Conservation (phyloP, 768 basidiomycete species). For the Amanita exitialis region DNA sequence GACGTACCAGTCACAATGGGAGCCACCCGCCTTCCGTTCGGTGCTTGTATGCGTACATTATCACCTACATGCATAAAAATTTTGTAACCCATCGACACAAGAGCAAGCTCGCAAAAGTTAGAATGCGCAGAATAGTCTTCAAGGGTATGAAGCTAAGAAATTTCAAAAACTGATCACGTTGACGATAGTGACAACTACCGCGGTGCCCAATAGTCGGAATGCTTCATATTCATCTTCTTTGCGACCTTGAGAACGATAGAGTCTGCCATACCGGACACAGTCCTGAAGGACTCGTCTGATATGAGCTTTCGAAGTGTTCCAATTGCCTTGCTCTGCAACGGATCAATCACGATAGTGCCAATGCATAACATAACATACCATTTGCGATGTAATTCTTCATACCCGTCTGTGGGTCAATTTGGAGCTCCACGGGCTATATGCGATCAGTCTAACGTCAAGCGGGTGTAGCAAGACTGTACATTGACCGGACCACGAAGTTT, state of each 20-base stretch:
- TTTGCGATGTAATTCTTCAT: constrained; percentile 98
- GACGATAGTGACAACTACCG: constrained; percentile 25
- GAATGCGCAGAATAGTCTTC: constrained; percentile 88
- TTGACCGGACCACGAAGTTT: constrained; percentile 77
- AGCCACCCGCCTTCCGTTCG: constrained; percentile 64
- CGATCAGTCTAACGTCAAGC: neutral
- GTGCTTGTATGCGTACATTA: constrained; percentile 62
- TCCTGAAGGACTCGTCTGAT: constrained; percentile 63
- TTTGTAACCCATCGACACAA: constrained; percentile 62
- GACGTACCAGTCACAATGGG: constrained; percentile 67
- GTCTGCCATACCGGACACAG: constrained; percentile 74
- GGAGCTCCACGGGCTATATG: constrained; percentile 63
- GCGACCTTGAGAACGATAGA: constrained; percentile 41
- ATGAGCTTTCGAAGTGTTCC: constrained; percentile 82
- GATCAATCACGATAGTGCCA: neutral
- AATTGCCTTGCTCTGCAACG: constrained; percentile 48
- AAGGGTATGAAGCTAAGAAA: constrained; percentile 56
- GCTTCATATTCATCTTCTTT: constrained; percentile 72
- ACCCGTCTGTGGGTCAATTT: constrained; percentile 75
- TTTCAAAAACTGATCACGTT: neutral
- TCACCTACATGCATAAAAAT: constrained; percentile 88
- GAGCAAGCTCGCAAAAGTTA: constrained; percentile 80
- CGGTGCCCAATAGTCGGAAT: constrained; percentile 69
- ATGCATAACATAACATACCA: constrained; percentile 22
- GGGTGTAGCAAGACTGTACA: constrained; percentile 24